Evolutionary conservation across 192 early-diverging fungal species (phyloP), one percentile per base, ranked within the genome.

Genomic region (Neocallimastix lanati): DNA sequence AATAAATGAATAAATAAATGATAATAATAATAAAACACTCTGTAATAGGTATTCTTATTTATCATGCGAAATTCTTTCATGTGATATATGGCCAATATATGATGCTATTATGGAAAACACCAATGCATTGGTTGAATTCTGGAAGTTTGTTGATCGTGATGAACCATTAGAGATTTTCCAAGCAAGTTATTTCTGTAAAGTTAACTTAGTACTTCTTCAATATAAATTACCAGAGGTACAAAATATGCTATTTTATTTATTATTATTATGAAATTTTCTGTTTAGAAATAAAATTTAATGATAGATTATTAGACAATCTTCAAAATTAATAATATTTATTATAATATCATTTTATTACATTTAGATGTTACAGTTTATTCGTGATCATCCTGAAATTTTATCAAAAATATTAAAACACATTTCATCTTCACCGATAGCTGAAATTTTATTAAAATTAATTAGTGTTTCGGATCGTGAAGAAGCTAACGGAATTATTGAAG

Each of bases 391-490:
- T 76, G 88, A 93, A 78, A 91, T 94, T 14, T 89, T 97, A 0
- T 81, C 83, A 30, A 92, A 90, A 83, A 89, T 98, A 36, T 86
- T 98, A 15, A 85, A 84, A 77, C 96, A 98, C 83, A 88, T 98
- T 83, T 91, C 91, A 29, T 93, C 91, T 77, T 94, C 95, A 15
- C 88, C 95, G 1, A 93, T 97, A 76, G 93, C 93, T 79, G 96
- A 98, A 82, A 86, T 98, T 33, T 83, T 98, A 77, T 90, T 98
- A 76, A 97, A 95, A 81, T 88, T 98, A 16, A 93, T 98, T 79
- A 95, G 94, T 82, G 86, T 96, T 80, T 95, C 96, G 77, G 96
- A 98, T 81, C 86, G 95, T 27, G 90, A 93, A 21, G 93, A 95
- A 81, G 95, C 92, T 2, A 87, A 90, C 25, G 94, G 95, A 25